phyloP scores from a whole-genome alignment of 2,329 filamentous ascomycete species.

The Allantophomopsis lycopodina region DNA sequence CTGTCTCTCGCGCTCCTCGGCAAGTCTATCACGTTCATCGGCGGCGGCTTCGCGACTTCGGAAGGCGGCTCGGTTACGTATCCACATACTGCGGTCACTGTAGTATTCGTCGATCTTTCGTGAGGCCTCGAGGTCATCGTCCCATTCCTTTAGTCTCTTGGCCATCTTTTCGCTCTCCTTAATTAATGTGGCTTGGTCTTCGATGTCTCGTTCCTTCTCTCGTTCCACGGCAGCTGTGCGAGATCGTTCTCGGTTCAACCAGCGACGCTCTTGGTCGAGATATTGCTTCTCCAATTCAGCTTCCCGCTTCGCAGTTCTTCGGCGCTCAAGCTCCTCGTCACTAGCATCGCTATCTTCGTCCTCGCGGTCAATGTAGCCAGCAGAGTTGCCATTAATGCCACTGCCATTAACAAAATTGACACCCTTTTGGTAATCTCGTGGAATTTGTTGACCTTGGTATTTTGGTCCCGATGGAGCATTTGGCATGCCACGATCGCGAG shows the following conservation, averaged over 20 bases:
- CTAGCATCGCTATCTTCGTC: constrained; percentile 81
- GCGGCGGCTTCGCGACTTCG: constrained; percentile 59
- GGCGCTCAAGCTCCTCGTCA: constrained; percentile 70
- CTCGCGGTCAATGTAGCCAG: constrained; percentile 44
- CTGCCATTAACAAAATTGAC: constrained; percentile 74
- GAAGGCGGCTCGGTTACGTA: constrained; percentile 63
- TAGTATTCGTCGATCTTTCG: constrained; percentile 74
- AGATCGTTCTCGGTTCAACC: constrained; percentile 79
- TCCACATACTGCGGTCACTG: constrained; percentile 72
- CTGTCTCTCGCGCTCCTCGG: constrained; percentile 63
- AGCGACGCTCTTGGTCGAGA: constrained; percentile 74
- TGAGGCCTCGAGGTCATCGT: constrained; percentile 72
- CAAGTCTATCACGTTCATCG: constrained; percentile 71
- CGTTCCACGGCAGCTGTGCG: constrained; percentile 75
- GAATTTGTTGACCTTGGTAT: constrained; percentile 44
- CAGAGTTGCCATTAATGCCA: constrained; percentile 41
- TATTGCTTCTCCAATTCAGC: constrained; percentile 70
- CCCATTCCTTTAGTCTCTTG: constrained; percentile 65
- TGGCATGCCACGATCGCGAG: constrained; percentile 49
- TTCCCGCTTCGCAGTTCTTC: constrained; percentile 56
- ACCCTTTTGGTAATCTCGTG: constrained; percentile 62
- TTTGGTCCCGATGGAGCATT: constrained; percentile 67
- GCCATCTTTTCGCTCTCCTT: constrained; percentile 54
- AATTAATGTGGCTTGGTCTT: constrained; percentile 53
- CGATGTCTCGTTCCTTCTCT: constrained; percentile 67